Percentiles rank a stretch among this genome's conserved stretches.
phyloP scores from a whole-genome alignment of 2,329 filamentous ascomycete species.

The Pezicula rhizophila region DNA sequence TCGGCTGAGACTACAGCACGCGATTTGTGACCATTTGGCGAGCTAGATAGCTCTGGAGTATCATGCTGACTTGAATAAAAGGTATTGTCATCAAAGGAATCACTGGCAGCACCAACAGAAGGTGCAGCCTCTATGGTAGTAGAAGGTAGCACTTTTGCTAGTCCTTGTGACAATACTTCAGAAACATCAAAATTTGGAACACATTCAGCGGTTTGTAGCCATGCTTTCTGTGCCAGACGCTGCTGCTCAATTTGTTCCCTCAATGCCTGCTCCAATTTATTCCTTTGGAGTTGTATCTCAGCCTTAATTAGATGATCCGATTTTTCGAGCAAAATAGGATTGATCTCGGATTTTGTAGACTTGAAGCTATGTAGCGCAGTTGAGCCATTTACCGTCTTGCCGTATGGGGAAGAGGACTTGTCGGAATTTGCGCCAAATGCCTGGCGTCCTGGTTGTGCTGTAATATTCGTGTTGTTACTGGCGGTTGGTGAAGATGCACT shows the following conservation, averaged over 20 bases:
- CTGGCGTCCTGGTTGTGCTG: conserved; percentile 9
- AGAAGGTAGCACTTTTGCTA: conserved; percentile 63
- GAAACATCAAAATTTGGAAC: conserved; percentile 63
- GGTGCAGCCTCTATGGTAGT: conserved; percentile 51
- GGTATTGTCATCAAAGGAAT: conserved; percentile 87
- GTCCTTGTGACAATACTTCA: conserved; percentile 65
- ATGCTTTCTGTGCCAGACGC: conserved; percentile 36
- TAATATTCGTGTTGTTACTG: not conserved
- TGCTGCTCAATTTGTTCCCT: conserved; percentile 70
- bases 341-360: conserved; percentile 59
- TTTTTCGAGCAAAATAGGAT: conserved; percentile 80
- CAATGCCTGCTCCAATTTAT: conserved; percentile 71
- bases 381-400: conserved; percentile 20
- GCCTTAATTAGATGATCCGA: conserved; percentile 78
- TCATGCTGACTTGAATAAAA: conserved; percentile 95
- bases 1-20: conserved; percentile 17
- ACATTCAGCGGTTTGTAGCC: conserved; percentile 40
- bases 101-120: conserved; percentile 52
- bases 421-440: conserved; percentile 10
- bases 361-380: conserved; percentile 29
- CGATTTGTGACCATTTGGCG: conserved; percentile 22
- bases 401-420: conserved; percentile 18
- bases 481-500: conserved; percentile 1
- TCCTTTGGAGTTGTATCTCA: conserved; percentile 72
- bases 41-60: conserved; percentile 54